Percentiles rank a stretch among this genome's conserved stretches.
Evolutionary conservation across 2,329 filamentous ascomycete genomes (phyloP).

Genomic region (Fonsecaea pugnacius): DNA sequence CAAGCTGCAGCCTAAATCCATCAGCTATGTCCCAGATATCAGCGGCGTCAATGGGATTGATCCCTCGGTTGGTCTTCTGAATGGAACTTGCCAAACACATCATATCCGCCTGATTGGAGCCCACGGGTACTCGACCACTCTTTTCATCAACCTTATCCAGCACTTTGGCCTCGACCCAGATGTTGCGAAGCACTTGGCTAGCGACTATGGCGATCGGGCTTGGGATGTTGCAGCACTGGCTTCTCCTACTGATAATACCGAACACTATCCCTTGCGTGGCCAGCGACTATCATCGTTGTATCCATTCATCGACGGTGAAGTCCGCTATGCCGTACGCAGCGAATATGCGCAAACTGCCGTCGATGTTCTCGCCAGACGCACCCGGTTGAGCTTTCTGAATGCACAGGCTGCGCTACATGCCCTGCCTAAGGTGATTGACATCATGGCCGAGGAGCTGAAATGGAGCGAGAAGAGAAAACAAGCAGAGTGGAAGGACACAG

Average conservation of each 20-base stretch:
- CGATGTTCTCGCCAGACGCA: slow-evolving; percentile 83
- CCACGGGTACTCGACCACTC: slow-evolving; percentile 83
- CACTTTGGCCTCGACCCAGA: slow-evolving; percentile 91
- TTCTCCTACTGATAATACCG: slow-evolving; percentile 66
- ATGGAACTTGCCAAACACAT: slow-evolving; percentile 81
- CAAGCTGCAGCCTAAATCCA: slow-evolving; percentile 32
- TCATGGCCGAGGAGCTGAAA: slow-evolving; percentile 81
- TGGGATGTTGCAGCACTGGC: slow-evolving; percentile 87
- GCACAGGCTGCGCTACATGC: slow-evolving; percentile 87
- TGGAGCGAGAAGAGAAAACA: slow-evolving; percentile 77
- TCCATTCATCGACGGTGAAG: slow-evolving; percentile 89
- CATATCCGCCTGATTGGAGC: slow-evolving; percentile 79
- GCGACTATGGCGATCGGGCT: slow-evolving; percentile 87
- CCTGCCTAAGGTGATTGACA: slow-evolving; percentile 80
- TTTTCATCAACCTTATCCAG: slow-evolving; percentile 94
- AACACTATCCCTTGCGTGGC: slow-evolving; percentile 81
- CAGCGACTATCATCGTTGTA: slow-evolving; percentile 81
- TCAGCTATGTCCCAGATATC: slow-evolving; percentile 33
- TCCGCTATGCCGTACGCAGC: slow-evolving; percentile 82
- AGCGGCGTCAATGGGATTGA: slow-evolving; percentile 37
- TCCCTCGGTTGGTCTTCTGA: slow-evolving; percentile 40
- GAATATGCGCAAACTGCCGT: slow-evolving; percentile 92
- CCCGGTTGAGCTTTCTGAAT: slow-evolving; percentile 85
- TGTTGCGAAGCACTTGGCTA: slow-evolving; percentile 83
- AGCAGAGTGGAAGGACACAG: slow-evolving; percentile 75